These are phyloP conservation scores for Kazachstania taianensis DNA, from an alignment of 805 yeast genomes.

Conservation along the genomic window DNA sequence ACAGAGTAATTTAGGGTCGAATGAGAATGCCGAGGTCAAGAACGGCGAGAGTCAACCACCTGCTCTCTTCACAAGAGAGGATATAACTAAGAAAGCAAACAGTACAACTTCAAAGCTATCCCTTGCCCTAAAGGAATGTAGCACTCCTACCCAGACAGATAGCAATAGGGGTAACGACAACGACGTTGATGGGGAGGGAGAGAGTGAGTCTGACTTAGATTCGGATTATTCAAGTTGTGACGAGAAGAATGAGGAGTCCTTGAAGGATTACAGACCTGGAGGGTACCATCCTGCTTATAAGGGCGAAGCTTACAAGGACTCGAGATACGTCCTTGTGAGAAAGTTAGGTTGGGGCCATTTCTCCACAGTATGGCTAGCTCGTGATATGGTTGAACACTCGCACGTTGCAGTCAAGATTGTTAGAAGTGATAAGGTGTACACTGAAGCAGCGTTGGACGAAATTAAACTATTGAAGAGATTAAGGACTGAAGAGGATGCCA, in stretches of 20 bases:
- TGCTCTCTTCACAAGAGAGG: constrained; percentile 3
- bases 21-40: background rate
- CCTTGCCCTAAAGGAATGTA: constrained; percentile 1
- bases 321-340: constrained; percentile 69
- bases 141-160: background rate
- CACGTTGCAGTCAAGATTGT: constrained; percentile 95
- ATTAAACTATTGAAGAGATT: constrained; percentile 65
- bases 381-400: constrained; percentile 38
- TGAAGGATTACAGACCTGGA: constrained; percentile 77
- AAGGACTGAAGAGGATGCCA: constrained; percentile 5
- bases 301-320: constrained; percentile 74
- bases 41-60: no score
- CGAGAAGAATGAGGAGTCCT: constrained; percentile 67
- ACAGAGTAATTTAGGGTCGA: no score
- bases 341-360: constrained; percentile 99
- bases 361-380: constrained; percentile 90
- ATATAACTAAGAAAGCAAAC: constrained; percentile 1
- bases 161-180: background rate
- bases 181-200: background rate
- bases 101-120: constrained; percentile 3
- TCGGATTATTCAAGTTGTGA: constrained; percentile 31
- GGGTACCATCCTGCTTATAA: constrained; percentile 93
- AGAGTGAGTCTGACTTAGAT: constrained; percentile 12
- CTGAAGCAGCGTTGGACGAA: constrained; percentile 93
- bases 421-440: constrained; percentile 78